phyloP scores from a whole-genome alignment of 495 filamentous ascomycete genomes.

The Rusavskia elegans region DNA sequence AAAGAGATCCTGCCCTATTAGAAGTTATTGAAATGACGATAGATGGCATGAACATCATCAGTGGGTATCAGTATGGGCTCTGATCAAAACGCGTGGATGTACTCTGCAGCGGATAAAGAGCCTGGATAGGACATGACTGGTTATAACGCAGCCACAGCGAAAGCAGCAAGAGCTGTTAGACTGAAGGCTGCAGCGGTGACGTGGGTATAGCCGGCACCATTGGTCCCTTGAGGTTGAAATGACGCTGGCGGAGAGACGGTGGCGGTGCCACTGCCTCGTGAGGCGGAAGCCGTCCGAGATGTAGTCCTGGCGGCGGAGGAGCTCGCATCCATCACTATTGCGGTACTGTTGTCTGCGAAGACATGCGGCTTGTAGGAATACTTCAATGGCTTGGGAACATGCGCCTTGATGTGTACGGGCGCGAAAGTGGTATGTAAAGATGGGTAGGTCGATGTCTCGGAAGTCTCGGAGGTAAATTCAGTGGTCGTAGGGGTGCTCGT shows the following conservation, averaged over 20 bases:
- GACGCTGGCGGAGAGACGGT: slow-evolving; percentile 3
- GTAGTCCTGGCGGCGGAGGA: neutral
- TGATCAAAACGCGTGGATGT: neutral
- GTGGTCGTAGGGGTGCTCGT: neutral
- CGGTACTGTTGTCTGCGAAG: slow-evolving; percentile 17
- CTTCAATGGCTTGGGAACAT: neutral
- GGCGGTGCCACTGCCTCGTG: neutral
- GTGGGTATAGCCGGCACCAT: neutral
- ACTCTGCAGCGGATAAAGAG: neutral
- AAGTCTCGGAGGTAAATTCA: neutral
- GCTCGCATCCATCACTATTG: slow-evolving; percentile 10
- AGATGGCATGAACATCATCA: slow-evolving; percentile 1
- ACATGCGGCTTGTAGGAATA: slow-evolving; percentile 22
- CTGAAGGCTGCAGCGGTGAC: neutral
- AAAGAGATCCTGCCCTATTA: neutral
- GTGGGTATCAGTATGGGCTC: neutral
- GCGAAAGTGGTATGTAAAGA: neutral
- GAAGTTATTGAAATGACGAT: neutral
- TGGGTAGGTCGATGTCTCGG: no score
- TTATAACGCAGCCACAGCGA: neutral
- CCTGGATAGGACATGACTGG: neutral
- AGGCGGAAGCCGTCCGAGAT: neutral
- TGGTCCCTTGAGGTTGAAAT: neutral
- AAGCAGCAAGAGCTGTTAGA: neutral
- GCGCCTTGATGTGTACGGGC: neutral